These are phyloP conservation scores for Monilinia fructicola DNA, from an alignment of 2,329 filamentous ascomycete genomes.

Conservation along the genomic window DNA sequence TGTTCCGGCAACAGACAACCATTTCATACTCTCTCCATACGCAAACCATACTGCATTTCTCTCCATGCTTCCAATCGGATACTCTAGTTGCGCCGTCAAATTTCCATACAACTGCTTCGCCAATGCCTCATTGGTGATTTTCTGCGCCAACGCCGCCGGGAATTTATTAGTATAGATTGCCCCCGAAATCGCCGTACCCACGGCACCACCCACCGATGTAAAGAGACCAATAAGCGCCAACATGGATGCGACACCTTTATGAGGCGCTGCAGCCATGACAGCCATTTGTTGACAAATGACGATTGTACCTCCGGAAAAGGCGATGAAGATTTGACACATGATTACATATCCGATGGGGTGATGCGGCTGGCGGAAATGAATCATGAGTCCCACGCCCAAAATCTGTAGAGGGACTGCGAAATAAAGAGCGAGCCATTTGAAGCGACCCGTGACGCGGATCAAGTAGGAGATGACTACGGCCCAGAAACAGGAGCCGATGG, in stretches of 20 bases:
- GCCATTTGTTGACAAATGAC: constrained; percentile 60
- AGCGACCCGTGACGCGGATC: constrained; percentile 34
- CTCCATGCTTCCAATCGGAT: constrained; percentile 50
- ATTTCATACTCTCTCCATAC: constrained; percentile 55
- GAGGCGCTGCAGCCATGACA: constrained; percentile 58
- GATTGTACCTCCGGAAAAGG: constrained; percentile 56
- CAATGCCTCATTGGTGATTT: constrained; percentile 43
- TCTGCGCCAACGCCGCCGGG: constrained; percentile 39
- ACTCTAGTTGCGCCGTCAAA: constrained; percentile 54
- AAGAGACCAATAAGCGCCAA: constrained; percentile 62
- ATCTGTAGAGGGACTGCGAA: constrained; percentile 41
- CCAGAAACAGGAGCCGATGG: constrained; percentile 52
- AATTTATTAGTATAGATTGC: constrained; percentile 66
- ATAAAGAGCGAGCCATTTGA: constrained; percentile 34
- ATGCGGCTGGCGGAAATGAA: constrained; percentile 55
- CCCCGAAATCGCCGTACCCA: constrained; percentile 60
- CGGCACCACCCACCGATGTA: constrained; percentile 58
- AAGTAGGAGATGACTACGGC: constrained; percentile 49
- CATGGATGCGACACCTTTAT: constrained; percentile 60
- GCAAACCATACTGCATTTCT: constrained; percentile 59
- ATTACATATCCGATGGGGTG: constrained; percentile 54
- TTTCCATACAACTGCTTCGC: constrained; percentile 48
- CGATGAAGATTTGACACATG: constrained; percentile 60
- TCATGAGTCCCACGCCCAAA: constrained; percentile 57
- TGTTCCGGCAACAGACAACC: constrained; percentile 43